Percentiles rank a stretch among this genome's conserved stretches.
These are phyloP conservation scores for Cenchrus purpureus DNA, from an alignment of 176 grass and related monocot genomes.

Conservation along the genomic window DNA sequence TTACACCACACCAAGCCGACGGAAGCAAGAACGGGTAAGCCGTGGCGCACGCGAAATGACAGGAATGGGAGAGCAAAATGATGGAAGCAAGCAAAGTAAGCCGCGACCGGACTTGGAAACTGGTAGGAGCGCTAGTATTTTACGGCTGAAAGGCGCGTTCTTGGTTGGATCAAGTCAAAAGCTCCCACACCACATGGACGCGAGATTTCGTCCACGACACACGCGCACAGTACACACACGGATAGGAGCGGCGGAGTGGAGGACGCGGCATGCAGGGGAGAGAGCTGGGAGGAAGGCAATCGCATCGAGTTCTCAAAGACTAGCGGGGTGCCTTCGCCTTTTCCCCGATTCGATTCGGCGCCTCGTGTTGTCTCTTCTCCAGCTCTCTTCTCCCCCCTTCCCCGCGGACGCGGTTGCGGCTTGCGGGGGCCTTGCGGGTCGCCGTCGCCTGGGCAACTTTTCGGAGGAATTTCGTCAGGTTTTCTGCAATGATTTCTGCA, in stretches of 20 bases:
- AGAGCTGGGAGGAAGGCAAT: background rate
- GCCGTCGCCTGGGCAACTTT: slow-evolving; percentile 27
- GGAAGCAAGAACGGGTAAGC: slow-evolving; percentile 43
- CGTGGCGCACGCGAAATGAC: background rate
- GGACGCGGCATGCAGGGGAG: background rate
- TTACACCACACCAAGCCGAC: slow-evolving; percentile 10
- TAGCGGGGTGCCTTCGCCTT: background rate
- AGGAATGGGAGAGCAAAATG: background rate
- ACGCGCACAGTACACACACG: background rate
- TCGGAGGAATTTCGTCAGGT: background rate
- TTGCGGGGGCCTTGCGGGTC: background rate
- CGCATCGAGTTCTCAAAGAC: background rate
- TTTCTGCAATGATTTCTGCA: background rate
- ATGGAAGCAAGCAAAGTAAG: slow-evolving; percentile 7
- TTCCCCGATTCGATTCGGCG: slow-evolving; percentile 34
- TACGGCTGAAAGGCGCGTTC: slow-evolving; percentile 43
- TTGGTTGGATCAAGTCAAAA: slow-evolving; percentile 56
- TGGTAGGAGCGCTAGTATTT: background rate
- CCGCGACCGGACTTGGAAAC: background rate
- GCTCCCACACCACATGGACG: slow-evolving; percentile 46
- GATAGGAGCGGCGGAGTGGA: background rate
- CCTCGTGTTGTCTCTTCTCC: background rate
- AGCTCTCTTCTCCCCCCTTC: too few species aligned
- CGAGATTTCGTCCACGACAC: slow-evolving; percentile 38
- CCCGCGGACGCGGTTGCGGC: too few species aligned